phyloP scores from a whole-genome alignment of 179 eudicot species.

The Heliamphora ciliata region DNA sequence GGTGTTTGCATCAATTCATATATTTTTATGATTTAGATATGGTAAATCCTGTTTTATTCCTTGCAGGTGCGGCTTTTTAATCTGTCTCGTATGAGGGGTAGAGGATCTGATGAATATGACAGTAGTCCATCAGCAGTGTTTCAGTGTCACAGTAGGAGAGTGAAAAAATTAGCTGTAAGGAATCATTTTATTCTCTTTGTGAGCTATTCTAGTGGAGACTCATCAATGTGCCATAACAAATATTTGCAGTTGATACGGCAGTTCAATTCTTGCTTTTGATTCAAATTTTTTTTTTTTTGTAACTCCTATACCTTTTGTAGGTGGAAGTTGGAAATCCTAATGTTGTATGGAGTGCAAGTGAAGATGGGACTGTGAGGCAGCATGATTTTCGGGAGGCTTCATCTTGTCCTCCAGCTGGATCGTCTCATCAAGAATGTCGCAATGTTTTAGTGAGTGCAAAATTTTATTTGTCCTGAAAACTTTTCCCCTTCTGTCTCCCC shows the following conservation, averaged over 20 bases:
- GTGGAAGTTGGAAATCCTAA: conserved; percentile 95
- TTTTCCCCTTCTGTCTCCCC: neutral
- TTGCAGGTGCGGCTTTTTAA: conserved; percentile 56
- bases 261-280: conserved; percentile 5
- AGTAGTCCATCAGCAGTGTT: conserved; percentile 59
- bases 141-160: conserved; percentile 90
- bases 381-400: conserved; percentile 88
- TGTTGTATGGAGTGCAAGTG: conserved; percentile 99
- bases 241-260: neutral
- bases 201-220: neutral
- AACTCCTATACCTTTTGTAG: conserved; percentile 29
- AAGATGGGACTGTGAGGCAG: conserved; percentile 96
- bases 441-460: conserved; percentile 66
- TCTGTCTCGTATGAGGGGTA: conserved; percentile 48
- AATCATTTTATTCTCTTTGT: conserved; percentile 9
- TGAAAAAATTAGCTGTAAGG: conserved; percentile 92
- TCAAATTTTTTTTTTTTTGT: neutral
- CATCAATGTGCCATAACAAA: neutral
- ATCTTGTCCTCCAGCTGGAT: conserved; percentile 88
- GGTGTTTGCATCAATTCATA: neutral
- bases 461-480: neutral
- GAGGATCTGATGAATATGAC: conserved; percentile 47
- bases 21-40: neutral
- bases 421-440: conserved; percentile 84
- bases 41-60: conserved; percentile 1